Percentiles rank a stretch among this genome's conserved stretches.
Conservation (phyloP, 2,329 filamentous ascomycete genomes). For the Pleoardoris graminearum region DNA sequence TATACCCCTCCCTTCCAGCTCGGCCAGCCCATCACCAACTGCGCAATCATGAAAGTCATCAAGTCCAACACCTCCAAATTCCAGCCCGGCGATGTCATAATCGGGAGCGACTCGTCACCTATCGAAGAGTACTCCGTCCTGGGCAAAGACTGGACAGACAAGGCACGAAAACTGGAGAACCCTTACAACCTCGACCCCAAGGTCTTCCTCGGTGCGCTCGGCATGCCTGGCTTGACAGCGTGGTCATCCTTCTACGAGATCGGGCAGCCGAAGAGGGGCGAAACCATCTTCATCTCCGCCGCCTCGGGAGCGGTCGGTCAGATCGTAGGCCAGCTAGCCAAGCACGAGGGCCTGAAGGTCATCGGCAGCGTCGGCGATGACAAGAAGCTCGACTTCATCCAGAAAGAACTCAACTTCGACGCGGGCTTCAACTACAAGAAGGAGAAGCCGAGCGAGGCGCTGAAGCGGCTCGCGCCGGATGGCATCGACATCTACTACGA, state of each 20-base stretch:
- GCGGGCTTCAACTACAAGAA: conserved; percentile 88
- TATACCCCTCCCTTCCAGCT: conserved; percentile 68
- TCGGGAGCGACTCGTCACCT: conserved; percentile 54
- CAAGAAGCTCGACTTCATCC: conserved; percentile 77
- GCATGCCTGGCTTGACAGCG: conserved; percentile 77
- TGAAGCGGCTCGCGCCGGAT: conserved; percentile 71
- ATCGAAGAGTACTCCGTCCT: conserved; percentile 72
- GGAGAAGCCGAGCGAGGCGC: conserved; percentile 69
- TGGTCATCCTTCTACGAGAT: conserved; percentile 76
- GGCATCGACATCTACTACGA: conserved; percentile 85
- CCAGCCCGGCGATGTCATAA: conserved; percentile 68
- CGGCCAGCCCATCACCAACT: conserved; percentile 66
- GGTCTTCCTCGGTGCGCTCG: conserved; percentile 74
- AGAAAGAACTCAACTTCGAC: conserved; percentile 70
- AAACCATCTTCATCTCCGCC: conserved; percentile 81
- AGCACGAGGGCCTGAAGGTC: conserved; percentile 76
- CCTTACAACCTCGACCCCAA: conserved; percentile 67
- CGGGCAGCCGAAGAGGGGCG: conserved; percentile 72
- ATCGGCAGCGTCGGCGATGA: conserved; percentile 80
- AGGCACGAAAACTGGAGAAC: conserved; percentile 66
- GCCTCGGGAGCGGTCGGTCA: conserved; percentile 82
- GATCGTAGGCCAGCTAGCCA: conserved; percentile 80
- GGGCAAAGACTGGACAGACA: conserved; percentile 49
- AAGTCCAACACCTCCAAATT: conserved; percentile 68
- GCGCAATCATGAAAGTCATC: conserved; percentile 68